phyloP scores from a whole-genome alignment of 176 grass and related monocot genomes.

The Pontederia crassipes region DNA sequence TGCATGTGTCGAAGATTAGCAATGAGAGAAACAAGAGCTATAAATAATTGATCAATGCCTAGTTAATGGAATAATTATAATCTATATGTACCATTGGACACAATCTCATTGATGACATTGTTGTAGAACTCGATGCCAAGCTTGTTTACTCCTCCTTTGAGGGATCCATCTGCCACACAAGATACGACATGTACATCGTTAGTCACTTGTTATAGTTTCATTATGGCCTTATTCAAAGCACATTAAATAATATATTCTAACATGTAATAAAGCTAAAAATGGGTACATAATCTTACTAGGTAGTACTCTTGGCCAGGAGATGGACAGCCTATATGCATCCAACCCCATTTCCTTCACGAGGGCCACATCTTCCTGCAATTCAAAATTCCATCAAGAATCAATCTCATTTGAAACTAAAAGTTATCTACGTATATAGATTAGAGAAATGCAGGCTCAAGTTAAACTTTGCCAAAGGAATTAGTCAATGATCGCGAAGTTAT shows the following conservation, averaged over 20 bases:
- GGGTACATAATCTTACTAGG: not conserved
- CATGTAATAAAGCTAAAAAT: not conserved
- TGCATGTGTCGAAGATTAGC: not conserved
- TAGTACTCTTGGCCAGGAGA: constrained; percentile 16
- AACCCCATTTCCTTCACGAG: constrained; percentile 2
- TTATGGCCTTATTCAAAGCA: too few species aligned
- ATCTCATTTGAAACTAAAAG: not conserved
- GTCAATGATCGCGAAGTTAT: not conserved
- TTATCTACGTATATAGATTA: not conserved
- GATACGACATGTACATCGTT: not conserved
- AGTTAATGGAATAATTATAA: not conserved
- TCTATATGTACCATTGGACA: constrained; percentile 27
- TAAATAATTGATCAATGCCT: not conserved
- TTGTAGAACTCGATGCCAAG: constrained; percentile 64
- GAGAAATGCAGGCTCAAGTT: not conserved
- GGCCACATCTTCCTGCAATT: constrained; percentile 1
- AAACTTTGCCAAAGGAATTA: not conserved
- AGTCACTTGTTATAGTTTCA: not conserved
- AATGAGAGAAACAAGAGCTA: not conserved
- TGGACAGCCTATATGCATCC: constrained; percentile 15
- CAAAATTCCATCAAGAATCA: not conserved
- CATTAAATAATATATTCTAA: not conserved
- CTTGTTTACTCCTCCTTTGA: constrained; percentile 55
- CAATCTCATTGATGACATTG: constrained; percentile 47
- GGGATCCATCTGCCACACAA: constrained; percentile 25